A percentile compares a stretch with the other conserved stretches of the same genome.
These are phyloP conservation scores for Syzygium grande DNA, from an alignment of 345 rosid species.

Conservation along the genomic window DNA sequence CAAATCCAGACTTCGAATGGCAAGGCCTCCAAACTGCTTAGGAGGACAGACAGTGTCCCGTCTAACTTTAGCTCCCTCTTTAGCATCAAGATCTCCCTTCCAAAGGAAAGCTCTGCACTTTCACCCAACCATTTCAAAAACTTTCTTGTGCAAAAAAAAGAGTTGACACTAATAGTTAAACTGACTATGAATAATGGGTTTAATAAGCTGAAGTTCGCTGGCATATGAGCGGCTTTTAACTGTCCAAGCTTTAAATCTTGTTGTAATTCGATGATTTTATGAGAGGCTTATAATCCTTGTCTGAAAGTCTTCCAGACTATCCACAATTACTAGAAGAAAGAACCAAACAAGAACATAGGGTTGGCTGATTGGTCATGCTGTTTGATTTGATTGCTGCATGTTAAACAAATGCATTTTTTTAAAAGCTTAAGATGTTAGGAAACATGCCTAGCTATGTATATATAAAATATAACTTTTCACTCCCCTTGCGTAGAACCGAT, in stretches of 20 bases:
- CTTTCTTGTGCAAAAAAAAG: background rate
- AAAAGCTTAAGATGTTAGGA: no score
- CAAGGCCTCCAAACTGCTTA: background rate
- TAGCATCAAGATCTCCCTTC: background rate
- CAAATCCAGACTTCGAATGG: background rate
- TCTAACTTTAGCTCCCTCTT: background rate
- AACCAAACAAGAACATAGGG: background rate
- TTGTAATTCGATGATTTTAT: background rate
- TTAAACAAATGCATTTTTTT: no score
- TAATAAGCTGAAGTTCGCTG: background rate
- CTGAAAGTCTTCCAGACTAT: background rate
- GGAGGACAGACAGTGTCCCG: background rate
- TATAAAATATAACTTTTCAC: no score
- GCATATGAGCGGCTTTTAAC: background rate
- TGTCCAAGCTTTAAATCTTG: background rate
- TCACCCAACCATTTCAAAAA: background rate
- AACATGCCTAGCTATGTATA: no score
- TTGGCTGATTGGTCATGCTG: background rate
- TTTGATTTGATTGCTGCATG: background rate
- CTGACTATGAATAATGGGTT: background rate
- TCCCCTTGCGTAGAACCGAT: no score
- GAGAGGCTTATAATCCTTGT: no score
- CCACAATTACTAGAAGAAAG: background rate
- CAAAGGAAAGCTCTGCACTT: background rate
- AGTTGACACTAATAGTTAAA: background rate